Percentiles rank a stretch among this genome's conserved stretches.
Evolutionary conservation across 1,139 yeast genomes (phyloP).

Genomic region (Yamadazyma taylorii): DNA sequence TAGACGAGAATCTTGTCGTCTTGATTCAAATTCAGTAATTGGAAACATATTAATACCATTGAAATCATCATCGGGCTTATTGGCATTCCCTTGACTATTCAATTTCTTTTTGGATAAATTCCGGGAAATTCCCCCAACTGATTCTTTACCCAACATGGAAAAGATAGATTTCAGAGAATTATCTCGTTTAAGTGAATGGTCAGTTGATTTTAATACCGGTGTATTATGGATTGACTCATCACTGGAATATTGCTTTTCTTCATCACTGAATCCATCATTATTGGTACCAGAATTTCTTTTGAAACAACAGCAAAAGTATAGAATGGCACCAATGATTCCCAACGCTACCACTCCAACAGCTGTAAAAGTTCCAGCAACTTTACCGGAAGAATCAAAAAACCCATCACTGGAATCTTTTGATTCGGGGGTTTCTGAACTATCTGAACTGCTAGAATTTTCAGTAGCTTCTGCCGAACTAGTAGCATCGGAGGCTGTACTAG

Average conservation of each 20-base stretch:
- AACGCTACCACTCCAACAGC: conserved; percentile 61
- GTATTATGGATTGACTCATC: conserved; percentile 17
- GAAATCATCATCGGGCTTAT: conserved; percentile 13
- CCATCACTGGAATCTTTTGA: conserved; percentile 15
- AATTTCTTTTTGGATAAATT: conserved; percentile 36
- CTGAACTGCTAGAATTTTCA: conserved; percentile 7
- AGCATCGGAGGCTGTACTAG: conserved; percentile 1
- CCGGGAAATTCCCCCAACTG: conserved; percentile 28
- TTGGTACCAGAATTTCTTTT: conserved; percentile 19
- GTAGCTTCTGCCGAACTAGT: conserved; percentile 10
- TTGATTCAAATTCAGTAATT: conserved; percentile 62
- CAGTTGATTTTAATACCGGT: conserved; percentile 16
- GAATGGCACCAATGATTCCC: conserved; percentile 34
- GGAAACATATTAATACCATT: conserved; percentile 32
- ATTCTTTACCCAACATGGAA: conserved; percentile 28
- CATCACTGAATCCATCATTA: conserved; percentile 36
- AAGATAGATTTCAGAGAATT: conserved; percentile 38
- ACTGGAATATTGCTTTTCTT: conserved; percentile 32
- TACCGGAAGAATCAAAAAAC: conserved; percentile 58
- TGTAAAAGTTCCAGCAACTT: conserved; percentile 73
- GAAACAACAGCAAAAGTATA: conserved; percentile 40
- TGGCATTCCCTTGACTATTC: conserved; percentile 8
- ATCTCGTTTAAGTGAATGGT: conserved; percentile 25
- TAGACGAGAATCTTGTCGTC: conserved; percentile 25
- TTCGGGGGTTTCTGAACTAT: not conserved